These are phyloP conservation scores for Teratosphaeria viscida DNA, from an alignment of 2,329 filamentous ascomycete genomes.

Conservation along the genomic window DNA sequence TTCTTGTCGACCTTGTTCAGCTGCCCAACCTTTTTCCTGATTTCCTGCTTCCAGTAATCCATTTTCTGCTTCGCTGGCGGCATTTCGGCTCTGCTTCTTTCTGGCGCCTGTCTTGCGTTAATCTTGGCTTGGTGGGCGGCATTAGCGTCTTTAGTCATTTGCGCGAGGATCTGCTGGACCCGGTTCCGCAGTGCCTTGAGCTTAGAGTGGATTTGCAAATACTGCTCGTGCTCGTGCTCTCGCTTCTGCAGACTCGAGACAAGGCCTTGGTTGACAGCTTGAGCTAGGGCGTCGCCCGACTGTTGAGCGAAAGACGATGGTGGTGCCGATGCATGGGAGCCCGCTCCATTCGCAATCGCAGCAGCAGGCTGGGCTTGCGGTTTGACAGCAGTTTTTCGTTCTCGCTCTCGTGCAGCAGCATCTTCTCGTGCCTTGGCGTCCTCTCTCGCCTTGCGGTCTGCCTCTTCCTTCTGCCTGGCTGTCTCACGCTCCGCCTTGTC, in stretches of 20 bases:
- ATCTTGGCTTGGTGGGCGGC: not conserved
- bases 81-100: not conserved
- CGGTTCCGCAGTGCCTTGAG: constrained; percentile 52
- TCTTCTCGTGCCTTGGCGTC: constrained; percentile 16
- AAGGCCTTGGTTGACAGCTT: not conserved
- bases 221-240: constrained; percentile 37
- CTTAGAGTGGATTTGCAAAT: constrained; percentile 52
- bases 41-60: constrained; percentile 56
- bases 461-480: constrained; percentile 16
- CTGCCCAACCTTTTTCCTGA: constrained; percentile 64
- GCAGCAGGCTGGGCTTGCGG: not conserved
- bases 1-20: constrained; percentile 52
- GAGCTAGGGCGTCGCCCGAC: not conserved
- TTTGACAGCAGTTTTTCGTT: not conserved
- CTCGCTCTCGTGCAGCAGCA: constrained; percentile 15
- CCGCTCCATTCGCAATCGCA: constrained; percentile 1
- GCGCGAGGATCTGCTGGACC: constrained; percentile 32
- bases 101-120: not conserved
- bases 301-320: not conserved
- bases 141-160: not conserved
- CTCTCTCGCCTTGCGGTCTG: constrained; percentile 15
- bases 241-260: constrained; percentile 19
- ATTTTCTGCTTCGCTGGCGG: constrained; percentile 35
- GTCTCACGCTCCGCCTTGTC: constrained; percentile 19
- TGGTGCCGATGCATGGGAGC: not conserved